Base-by-base conservation (phyloP, 768 basidiomycete genomes). In the Clavaria fumosa region DNA sequence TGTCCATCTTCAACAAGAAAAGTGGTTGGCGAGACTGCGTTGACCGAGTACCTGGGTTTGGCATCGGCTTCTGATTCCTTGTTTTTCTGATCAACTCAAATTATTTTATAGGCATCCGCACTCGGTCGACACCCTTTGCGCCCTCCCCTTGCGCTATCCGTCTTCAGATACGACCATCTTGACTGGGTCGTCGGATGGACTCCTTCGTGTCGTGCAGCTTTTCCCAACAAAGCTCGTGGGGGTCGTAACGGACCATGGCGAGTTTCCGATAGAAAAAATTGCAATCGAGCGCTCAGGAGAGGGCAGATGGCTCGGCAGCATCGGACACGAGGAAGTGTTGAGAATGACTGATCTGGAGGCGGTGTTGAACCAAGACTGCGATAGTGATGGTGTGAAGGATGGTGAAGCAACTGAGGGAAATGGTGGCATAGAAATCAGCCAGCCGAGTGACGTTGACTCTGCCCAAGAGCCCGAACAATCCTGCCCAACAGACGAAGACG, bases 11-110 rank as follows among this genome's bases (percentile, higher is more conserved):
- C 61, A 89, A 91, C 54, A 72, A 80, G 18, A 75, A 62, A 28
- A 80, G 73, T 46, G 91, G 89, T 5, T 93, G 85, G 77, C 78
- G 73, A 4, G 90, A 95, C 53, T 91, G 86, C 48, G 85, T 91
- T 10, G 88, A 93, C 56, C 72, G 88, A 35, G 65, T 90, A 22
- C 82, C 84, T 30, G 88, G 88, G 81, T 85, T 49, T 39, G 70
- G 9, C 26, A 28, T 9, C 26, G 9, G 26, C 26, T 9, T 57
- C 21, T 35, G 22, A 24, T 20, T 40, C 39, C 18, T 18, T 24
- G 19, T 15, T 20, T 38, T 38, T 9, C 17, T 15, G 19, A 15
- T 28, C 15, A 44, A 17, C 14, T 22, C 31, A 7, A 39, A 20
- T 20, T 7, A 20, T 34, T 39, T 36, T 11, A 53, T 44, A 90